A percentile compares a stretch with the other conserved stretches of the same genome.
phyloP scores from a whole-genome alignment of 2,329 filamentous ascomycete species.

The Onygenales sp. region DNA sequence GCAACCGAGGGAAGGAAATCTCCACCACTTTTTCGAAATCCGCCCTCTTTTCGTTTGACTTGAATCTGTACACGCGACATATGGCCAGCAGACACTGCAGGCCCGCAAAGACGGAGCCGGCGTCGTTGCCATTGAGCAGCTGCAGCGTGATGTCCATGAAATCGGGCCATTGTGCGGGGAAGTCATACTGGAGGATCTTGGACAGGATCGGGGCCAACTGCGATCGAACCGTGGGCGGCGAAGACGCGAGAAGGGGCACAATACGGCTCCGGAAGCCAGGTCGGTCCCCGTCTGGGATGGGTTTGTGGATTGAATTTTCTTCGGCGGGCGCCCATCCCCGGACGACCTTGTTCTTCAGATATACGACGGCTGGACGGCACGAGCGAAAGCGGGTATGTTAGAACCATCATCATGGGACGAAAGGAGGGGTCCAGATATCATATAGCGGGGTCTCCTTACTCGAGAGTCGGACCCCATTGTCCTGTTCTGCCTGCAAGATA shows the following conservation, averaged over 20 bases:
- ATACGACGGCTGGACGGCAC: constrained; percentile 66
- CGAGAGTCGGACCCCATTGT: constrained; percentile 73
- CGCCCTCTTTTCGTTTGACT: constrained; percentile 66
- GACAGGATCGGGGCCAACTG: constrained; percentile 92
- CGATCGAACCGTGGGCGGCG: constrained; percentile 71
- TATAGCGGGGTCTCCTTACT: constrained; percentile 45
- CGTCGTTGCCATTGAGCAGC: constrained; percentile 77
- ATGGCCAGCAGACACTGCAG: constrained; percentile 90
- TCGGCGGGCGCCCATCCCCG: constrained; percentile 79
- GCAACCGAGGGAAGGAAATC: constrained; percentile 76
- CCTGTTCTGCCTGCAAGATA: constrained; percentile 81
- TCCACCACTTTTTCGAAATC: constrained; percentile 95
- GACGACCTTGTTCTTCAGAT: constrained; percentile 94
- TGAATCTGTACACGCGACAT: constrained; percentile 92
- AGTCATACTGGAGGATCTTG: constrained; percentile 93
- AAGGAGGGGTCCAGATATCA: constrained; percentile 26
- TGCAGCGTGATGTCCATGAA: constrained; percentile 90
- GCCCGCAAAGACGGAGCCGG: constrained; percentile 80
- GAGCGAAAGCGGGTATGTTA: not conserved
- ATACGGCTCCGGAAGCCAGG: constrained; percentile 75
- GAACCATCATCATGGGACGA: constrained; percentile 15
- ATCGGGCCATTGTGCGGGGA: constrained; percentile 84
- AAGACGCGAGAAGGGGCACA: constrained; percentile 76
- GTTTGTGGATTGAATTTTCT: constrained; percentile 60
- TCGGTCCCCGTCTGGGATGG: constrained; percentile 85